A percentile compares a stretch with the other conserved stretches of the same genome.
Conservation (phyloP, 306 rosid genomes). For the Ochetophila trinervis region DNA sequence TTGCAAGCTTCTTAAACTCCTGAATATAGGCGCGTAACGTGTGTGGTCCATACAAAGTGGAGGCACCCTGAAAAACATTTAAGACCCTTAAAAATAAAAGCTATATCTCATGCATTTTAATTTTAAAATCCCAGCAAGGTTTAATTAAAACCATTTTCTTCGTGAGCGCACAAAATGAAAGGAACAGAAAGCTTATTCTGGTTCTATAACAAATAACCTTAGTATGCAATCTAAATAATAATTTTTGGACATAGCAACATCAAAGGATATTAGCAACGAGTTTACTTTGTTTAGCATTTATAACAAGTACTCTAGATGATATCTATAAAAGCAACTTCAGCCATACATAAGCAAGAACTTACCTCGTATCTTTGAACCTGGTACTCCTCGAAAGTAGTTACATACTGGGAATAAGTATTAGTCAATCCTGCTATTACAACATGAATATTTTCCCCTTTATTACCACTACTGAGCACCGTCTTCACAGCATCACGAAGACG, state of each 20-base stretch:
- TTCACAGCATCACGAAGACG: slow-evolving; percentile 87
- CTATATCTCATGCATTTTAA: too few relatives aligned
- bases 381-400: slow-evolving; percentile 83
- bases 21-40: slow-evolving; percentile 81
- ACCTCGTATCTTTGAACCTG: slow-evolving; percentile 92
- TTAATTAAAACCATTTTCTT: too few relatives aligned
- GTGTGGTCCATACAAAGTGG: slow-evolving; percentile 88
- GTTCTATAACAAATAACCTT: too few relatives aligned
- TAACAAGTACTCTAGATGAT: not conserved
- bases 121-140: too few relatives aligned
- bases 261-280: not conserved
- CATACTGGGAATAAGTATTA: slow-evolving; percentile 81
- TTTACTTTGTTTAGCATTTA: not conserved
- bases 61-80: slow-evolving; percentile 66
- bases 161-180: too few relatives aligned
- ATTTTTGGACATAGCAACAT: not conserved
- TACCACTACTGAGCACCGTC: slow-evolving; percentile 41
- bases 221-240: not conserved
- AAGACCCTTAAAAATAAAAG: not conserved
- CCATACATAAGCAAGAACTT: slow-evolving; percentile 28
- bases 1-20: slow-evolving; percentile 84
- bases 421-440: slow-evolving; percentile 84
- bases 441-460: slow-evolving; percentile 40
- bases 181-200: too few relatives aligned
- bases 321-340: not conserved